Percentiles rank a stretch among this genome's conserved stretches.
Evolutionary conservation across 176 grass and related monocot genomes (phyloP).

Genomic region (Olyra latifolia): DNA sequence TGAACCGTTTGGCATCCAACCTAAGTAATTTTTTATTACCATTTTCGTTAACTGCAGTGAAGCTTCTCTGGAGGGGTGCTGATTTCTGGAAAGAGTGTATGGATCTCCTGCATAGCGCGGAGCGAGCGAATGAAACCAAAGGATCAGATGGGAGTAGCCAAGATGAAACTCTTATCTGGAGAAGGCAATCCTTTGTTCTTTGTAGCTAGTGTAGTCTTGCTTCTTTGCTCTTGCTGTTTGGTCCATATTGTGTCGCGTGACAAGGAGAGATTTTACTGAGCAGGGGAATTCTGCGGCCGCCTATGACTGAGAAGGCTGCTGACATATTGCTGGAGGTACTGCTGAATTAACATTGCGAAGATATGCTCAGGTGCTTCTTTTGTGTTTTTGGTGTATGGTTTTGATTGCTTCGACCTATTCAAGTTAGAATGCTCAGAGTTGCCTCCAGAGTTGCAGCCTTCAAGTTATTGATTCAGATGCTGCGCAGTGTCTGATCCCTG

Average conservation of each 20-base stretch:
- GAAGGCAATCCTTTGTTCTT: constrained; percentile 64
- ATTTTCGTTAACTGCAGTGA: constrained; percentile 51
- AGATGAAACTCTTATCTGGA: constrained; percentile 61
- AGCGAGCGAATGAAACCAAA: constrained; percentile 38
- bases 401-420: constrained; percentile 56
- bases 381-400: constrained; percentile 27
- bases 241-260: background rate
- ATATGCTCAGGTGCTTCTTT: constrained; percentile 41
- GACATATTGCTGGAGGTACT: constrained; percentile 82
- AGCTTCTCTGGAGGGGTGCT: constrained; percentile 82
- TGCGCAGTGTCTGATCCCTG: constrained; percentile 61
- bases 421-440: constrained; percentile 94
- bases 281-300: constrained; percentile 83
- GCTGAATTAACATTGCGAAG: constrained; percentile 29
- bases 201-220: background rate
- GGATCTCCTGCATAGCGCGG: constrained; percentile 55
- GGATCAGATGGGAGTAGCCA: constrained; percentile 7
- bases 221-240: background rate
- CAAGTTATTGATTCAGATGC: constrained; percentile 64
- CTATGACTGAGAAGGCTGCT: constrained; percentile 68
- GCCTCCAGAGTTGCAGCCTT: constrained; percentile 68
- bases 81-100: constrained; percentile 91
- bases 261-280: background rate
- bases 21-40: background rate
- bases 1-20: background rate